A percentile compares a stretch with the other conserved stretches of the same genome.
Evolutionary conservation across 2,329 filamentous ascomycete species (phyloP).

Genomic region (Thielaviopsis populi): DNA sequence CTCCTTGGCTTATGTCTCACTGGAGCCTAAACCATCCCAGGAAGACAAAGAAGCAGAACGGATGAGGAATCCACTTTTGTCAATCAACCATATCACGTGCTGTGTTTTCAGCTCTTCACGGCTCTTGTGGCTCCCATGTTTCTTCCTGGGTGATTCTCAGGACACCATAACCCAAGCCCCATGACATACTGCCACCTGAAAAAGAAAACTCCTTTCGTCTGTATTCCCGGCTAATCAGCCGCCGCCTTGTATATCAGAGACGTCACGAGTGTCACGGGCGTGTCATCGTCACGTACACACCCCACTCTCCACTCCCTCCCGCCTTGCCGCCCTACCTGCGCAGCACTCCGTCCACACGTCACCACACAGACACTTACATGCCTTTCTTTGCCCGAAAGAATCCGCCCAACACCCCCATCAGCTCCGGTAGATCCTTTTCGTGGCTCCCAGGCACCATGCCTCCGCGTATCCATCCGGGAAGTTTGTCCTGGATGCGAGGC

Average conservation of each 20-base stretch:
- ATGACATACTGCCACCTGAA: constrained; percentile 3
- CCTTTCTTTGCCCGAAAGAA: constrained; percentile 43
- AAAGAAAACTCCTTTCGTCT: background rate
- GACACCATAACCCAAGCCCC: background rate
- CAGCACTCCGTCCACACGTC: background rate
- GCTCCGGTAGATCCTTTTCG: constrained; percentile 36
- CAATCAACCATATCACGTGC: background rate
- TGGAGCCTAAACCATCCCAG: background rate
- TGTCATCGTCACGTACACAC: background rate
- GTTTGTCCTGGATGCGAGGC: constrained; percentile 56
- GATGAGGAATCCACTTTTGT: background rate
- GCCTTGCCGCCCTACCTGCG: background rate
- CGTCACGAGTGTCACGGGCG: background rate
- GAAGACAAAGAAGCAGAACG: background rate
- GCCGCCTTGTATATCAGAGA: background rate
- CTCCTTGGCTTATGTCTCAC: background rate
- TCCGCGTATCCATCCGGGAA: constrained; percentile 77
- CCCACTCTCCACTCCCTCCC: background rate
- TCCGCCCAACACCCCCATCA: constrained; percentile 41
- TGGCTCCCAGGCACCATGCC: constrained; percentile 43
- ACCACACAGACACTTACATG: background rate
- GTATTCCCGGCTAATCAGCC: background rate
- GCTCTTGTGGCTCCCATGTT: background rate
- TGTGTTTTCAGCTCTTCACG: background rate
- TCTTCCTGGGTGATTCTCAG: background rate